Evolutionary conservation across 106 monocot species (phyloP).

Genomic region (Vanilla planifolia): DNA sequence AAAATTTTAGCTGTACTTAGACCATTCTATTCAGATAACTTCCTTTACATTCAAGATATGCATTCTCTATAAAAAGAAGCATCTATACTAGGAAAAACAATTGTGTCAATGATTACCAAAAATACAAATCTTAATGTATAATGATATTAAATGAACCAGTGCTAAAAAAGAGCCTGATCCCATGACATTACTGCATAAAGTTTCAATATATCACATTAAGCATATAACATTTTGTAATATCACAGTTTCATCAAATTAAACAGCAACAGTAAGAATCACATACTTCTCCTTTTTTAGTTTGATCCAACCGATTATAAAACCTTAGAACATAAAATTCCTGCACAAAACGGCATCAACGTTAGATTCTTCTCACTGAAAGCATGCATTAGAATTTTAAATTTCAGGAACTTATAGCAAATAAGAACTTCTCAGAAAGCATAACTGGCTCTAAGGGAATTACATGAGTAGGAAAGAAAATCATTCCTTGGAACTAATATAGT

Average conservation of each 20-base stretch:
- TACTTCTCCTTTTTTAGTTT: slow-evolving; percentile 92
- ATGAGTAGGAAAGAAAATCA: slow-evolving; percentile 1
- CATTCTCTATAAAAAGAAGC: no score
- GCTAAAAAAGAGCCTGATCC: neutral
- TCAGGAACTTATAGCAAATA: neutral
- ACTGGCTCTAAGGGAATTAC: neutral
- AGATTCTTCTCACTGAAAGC: neutral
- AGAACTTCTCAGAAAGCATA: neutral
- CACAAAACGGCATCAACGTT: neutral
- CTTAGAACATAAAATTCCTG: slow-evolving; percentile 76
- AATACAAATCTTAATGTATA: no score
- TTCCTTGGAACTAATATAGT: neutral
- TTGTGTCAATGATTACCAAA: no score
- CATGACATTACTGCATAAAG: neutral
- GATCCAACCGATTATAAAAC: slow-evolving; percentile 75
- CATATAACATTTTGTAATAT: neutral
- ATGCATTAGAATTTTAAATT: neutral
- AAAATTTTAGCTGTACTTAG: no score
- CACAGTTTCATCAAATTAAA: neutral
- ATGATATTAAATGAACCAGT: neutral
- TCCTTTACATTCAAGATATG: no score
- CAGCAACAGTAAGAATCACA: slow-evolving; percentile 14
- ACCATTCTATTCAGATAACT: no score
- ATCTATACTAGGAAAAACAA: no score
- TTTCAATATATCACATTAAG: neutral